Percentiles rank a stretch among this genome's conserved stretches.
These are phyloP conservation scores for Corylus heterophylla DNA, from an alignment of 306 rosid genomes.

Conservation along the genomic window DNA sequence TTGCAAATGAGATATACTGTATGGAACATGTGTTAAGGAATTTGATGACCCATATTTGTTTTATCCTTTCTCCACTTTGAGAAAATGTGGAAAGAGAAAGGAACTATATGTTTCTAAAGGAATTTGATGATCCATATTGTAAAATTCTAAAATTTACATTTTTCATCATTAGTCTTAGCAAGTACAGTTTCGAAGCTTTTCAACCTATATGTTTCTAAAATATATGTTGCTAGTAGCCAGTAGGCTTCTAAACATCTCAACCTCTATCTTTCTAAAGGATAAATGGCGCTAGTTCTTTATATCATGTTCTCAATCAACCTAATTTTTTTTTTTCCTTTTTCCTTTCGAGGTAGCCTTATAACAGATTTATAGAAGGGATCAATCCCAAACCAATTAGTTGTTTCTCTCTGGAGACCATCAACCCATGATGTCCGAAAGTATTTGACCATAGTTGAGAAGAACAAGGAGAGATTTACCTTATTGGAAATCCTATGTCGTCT, in stretches of 20 bases:
- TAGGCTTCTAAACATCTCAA: too few species aligned
- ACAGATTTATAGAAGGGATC: background rate
- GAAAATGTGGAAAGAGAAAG: background rate
- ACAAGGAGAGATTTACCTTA: background rate
- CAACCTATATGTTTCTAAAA: too few species aligned
- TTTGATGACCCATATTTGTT: background rate
- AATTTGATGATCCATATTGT: too few species aligned
- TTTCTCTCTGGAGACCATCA: background rate
- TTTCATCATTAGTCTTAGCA: background rate
- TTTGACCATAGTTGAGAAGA: background rate
- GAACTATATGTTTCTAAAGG: background rate
- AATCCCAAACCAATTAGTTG: background rate
- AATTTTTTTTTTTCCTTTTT: too few species aligned
- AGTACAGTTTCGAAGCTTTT: too few species aligned
- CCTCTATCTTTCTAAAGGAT: too few species aligned
- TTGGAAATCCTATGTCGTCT: background rate
- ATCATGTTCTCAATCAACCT: too few species aligned
- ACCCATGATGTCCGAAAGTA: background rate
- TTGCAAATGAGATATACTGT: background rate
- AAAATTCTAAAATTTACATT: background rate
- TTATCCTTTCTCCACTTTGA: background rate
- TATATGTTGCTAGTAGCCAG: too few species aligned
- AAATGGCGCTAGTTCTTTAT: too few species aligned
- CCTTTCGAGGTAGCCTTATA: background rate
- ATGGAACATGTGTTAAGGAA: background rate